These are phyloP conservation scores for Diutina catenulata DNA, from an alignment of 1,139 yeast species.

Conservation along the genomic window DNA sequence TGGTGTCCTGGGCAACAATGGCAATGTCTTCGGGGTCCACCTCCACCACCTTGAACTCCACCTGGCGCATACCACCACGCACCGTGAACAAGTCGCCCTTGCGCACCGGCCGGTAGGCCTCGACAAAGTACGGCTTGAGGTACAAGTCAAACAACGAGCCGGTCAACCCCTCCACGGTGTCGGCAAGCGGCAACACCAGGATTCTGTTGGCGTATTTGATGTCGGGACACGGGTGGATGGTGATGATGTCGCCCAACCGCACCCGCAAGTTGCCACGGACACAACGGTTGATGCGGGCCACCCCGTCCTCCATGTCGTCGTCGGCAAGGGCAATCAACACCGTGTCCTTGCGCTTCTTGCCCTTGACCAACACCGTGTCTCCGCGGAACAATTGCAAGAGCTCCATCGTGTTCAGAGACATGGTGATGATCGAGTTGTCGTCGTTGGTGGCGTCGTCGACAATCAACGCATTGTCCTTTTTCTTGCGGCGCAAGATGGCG, in stretches of 20 bases:
- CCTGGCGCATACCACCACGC: conserved; percentile 98
- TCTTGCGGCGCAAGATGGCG: conserved; percentile 92
- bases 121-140: conserved; percentile 95
- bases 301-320: conserved; percentile 94
- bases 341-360: conserved; percentile 96
- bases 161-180: conserved; percentile 94
- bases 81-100: conserved; percentile 95
- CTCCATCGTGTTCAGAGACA: conserved; percentile 94
- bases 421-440: conserved; percentile 91
- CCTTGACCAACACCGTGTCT: conserved; percentile 93
- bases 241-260: conserved; percentile 83
- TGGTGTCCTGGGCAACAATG: conserved; percentile 96
- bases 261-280: conserved; percentile 92
- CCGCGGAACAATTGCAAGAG: conserved; percentile 91
- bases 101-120: conserved; percentile 97
- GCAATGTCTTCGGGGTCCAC: conserved; percentile 97
- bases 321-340: conserved; percentile 95
- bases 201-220: conserved; percentile 91
- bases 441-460: conserved; percentile 97
- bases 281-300: conserved; percentile 87
- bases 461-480: conserved; percentile 87
- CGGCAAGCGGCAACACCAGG: conserved; percentile 95
- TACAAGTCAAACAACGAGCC: conserved; percentile 96
- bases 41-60: conserved; percentile 95
- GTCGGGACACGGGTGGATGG: conserved; percentile 94